A percentile compares a stretch with the other conserved stretches of the same genome.
Conservation (phyloP, 2,329 filamentous ascomycete species). For the Gaeumannomyces sp. region DNA sequence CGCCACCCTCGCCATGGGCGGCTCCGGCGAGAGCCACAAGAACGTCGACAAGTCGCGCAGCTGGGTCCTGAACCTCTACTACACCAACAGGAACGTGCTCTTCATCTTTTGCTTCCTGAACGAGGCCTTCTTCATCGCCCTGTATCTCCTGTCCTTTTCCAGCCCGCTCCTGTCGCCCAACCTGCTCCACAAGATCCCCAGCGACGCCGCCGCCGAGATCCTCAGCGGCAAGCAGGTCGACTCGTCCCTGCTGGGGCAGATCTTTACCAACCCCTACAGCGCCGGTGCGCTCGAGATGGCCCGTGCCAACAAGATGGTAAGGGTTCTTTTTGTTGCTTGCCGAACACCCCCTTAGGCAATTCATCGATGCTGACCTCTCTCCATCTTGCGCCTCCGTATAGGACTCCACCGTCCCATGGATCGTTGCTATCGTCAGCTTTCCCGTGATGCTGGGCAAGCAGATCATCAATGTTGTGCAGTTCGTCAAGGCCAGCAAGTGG, state of each 20-base stretch:
- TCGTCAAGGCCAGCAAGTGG: slow-evolving; percentile 88
- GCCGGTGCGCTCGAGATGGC: slow-evolving; percentile 89
- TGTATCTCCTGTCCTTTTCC: slow-evolving; percentile 96
- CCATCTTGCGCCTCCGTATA: neutral
- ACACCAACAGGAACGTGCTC: slow-evolving; percentile 91
- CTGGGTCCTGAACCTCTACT: slow-evolving; percentile 90
- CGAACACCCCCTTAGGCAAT: neutral
- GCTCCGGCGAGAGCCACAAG: slow-evolving; percentile 80
- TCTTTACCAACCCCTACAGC: slow-evolving; percentile 86
- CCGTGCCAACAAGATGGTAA: slow-evolving; percentile 87
- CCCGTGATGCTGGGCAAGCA: slow-evolving; percentile 92
- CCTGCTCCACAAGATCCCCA: slow-evolving; percentile 59
- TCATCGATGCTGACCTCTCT: neutral
- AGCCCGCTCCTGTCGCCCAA: slow-evolving; percentile 83
- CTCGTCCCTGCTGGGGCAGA: slow-evolving; percentile 61
- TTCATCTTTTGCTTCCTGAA: slow-evolving; percentile 89
- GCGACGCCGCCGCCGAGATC: slow-evolving; percentile 43
- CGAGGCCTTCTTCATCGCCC: slow-evolving; percentile 94
- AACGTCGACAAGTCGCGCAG: slow-evolving; percentile 83
- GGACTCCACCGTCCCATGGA: slow-evolving; percentile 56
- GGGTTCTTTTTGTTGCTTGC: slow-evolving; percentile 26
- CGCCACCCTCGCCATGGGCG: slow-evolving; percentile 82
- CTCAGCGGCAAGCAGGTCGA: slow-evolving; percentile 62
- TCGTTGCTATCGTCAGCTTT: slow-evolving; percentile 71
- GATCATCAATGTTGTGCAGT: slow-evolving; percentile 86